phyloP scores from a whole-genome alignment of 768 basidiomycete species.

The Boletus edulis region DNA sequence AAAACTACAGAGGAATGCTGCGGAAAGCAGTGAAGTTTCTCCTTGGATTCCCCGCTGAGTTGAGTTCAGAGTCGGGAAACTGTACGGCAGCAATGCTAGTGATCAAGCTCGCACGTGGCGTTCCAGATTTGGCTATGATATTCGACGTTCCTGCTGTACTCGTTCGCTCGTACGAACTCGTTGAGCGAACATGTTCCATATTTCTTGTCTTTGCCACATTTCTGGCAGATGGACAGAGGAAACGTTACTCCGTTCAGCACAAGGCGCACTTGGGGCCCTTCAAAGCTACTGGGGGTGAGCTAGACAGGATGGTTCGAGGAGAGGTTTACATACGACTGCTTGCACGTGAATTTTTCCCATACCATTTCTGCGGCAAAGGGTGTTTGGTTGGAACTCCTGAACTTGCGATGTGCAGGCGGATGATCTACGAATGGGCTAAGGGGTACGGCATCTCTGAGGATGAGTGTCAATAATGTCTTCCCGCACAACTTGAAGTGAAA shows the following conservation, averaged over 20 bases:
- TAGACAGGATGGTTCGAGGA: neutral
- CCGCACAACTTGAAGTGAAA: neutral
- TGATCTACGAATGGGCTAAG: constrained; percentile 26
- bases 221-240: constrained; percentile 35
- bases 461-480: neutral
- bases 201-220: constrained; percentile 23
- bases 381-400: constrained; percentile 35
- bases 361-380: constrained; percentile 43
- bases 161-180: constrained; percentile 32
- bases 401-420: constrained; percentile 32
- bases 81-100: neutral
- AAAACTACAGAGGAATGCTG: no score
- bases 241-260: constrained; percentile 39
- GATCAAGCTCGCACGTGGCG: constrained; percentile 30
- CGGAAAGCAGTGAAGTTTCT: no score
- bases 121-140: constrained; percentile 37
- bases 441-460: constrained; percentile 30
- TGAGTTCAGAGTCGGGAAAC: neutral
- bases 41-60: no score
- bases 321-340: constrained; percentile 26
- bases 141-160: constrained; percentile 19
- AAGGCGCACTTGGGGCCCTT: constrained; percentile 39
- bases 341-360: constrained; percentile 42
- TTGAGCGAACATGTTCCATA: constrained; percentile 39
- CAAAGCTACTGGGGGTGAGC: constrained; percentile 23